Evolutionary conservation across 306 rosid species (phyloP), one percentile per base, ranked within the genome.

Genomic region (Mimosa pudica): DNA sequence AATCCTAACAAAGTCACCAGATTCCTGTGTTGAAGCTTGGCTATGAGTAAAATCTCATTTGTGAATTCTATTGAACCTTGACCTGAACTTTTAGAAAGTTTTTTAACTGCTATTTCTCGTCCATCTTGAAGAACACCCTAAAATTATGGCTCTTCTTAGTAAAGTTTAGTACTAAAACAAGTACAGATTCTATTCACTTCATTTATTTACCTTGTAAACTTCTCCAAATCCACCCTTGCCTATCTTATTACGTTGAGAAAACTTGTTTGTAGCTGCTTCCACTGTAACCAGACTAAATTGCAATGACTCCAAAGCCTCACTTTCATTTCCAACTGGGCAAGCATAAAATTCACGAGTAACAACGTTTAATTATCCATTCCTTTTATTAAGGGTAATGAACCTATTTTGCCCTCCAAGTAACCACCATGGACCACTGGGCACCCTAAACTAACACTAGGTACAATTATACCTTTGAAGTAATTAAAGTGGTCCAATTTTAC

Each of bases 181-280:
- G 12, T 35, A 33, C 0, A 17, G 13, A 7, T 35, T 35, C 17
- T 2, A 33, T 8, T 72, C 3, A 14, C 14, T 32, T 8, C 11
- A 54, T 10, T 55, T 12, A 2, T 10, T 73, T 44, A 73, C 77
- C 77, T 55, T 73, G 52, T 36, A 73, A 36, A 73, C 77, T 36
- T n/a, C 77, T 58, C 92, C 92, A 79, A 86, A 90, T 71, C 88
- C 92, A 14, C 94, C 92, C 75, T 77, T 60, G 33, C 93, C 94
- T 33, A 87, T 63, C 47, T 33, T 84, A 79, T 85, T 79, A 1
- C 78, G 65, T 0, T 8, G 44, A 12, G 89, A 90, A 72, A 90
- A 88, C 6, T 80, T 88, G 63, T 86, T 79, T 14, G 89, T 90
- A 4, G 90, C 91, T 4, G 78, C 78, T 71, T 86, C 86, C 46